A percentile compares a stretch with the other conserved stretches of the same genome.
Conservation (phyloP, 495 filamentous ascomycete genomes). For the Podospora australis region DNA sequence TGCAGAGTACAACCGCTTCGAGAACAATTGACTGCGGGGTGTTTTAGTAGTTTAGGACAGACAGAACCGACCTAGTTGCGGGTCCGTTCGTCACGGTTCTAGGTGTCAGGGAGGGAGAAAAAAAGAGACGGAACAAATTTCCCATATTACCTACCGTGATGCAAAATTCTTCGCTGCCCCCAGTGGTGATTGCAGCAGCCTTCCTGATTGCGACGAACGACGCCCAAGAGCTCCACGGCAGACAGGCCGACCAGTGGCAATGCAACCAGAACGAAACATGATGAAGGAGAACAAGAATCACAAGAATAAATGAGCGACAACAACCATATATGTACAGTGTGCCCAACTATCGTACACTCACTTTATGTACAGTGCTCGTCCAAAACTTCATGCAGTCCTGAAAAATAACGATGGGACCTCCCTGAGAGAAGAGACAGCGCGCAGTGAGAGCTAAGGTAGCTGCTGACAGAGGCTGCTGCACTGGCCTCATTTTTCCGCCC, state of each 20-base stretch:
- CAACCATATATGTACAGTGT: slow-evolving; percentile 11
- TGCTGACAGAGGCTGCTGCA: too few species aligned
- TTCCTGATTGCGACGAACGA: slow-evolving; percentile 6
- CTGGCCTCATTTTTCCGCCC: neutral
- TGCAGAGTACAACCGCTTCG: slow-evolving; percentile 14
- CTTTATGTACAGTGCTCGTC: slow-evolving; percentile 11
- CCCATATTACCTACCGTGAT: slow-evolving; percentile 13
- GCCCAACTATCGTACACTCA: slow-evolving; percentile 19
- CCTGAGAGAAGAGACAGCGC: too few species aligned
- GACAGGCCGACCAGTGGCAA: slow-evolving; percentile 13
- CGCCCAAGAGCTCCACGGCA: slow-evolving; percentile 20
- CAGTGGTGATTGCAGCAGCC: too few species aligned
- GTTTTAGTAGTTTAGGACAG: slow-evolving; percentile 9
- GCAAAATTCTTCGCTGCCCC: slow-evolving; percentile 22
- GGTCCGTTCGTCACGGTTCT: too few species aligned
- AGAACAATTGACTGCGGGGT: slow-evolving; percentile 22
- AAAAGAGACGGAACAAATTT: too few species aligned
- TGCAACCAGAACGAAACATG: slow-evolving; percentile 24
- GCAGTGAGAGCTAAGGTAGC: too few species aligned
- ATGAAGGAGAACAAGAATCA: slow-evolving; percentile 11
- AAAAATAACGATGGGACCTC: too few species aligned
- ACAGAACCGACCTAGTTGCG: neutral
- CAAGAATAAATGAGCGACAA: neutral
- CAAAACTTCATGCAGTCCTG: slow-evolving; percentile 6
- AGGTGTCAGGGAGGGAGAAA: too few species aligned